A percentile compares a stretch with the other conserved stretches of the same genome.
phyloP scores from a whole-genome alignment of 1,284 basidiomycete genomes.

The Afroboletus lepidellus region DNA sequence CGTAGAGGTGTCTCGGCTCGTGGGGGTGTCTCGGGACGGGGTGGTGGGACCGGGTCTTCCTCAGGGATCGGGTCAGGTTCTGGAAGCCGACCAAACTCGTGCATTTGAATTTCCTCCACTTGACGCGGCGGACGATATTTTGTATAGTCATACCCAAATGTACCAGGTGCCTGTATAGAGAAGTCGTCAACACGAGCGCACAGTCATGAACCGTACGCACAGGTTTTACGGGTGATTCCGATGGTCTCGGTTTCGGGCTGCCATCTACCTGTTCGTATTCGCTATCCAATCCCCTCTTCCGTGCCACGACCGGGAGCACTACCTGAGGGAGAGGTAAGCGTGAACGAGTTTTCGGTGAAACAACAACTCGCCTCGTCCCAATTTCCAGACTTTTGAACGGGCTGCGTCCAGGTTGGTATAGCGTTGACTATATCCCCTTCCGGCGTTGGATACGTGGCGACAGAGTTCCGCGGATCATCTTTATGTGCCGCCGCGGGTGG shows the following conservation, averaged over 20 bases:
- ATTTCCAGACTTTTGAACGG: slow-evolving; percentile 58
- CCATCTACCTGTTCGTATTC: slow-evolving; percentile 66
- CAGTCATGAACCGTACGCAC: slow-evolving; percentile 38
- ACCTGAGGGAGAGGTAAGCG: slow-evolving; percentile 36
- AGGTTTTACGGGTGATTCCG: slow-evolving; percentile 46
- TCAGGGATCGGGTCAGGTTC: slow-evolving; percentile 16
- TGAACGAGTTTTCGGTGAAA: slow-evolving; percentile 2
- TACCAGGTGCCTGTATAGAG: slow-evolving; percentile 66
- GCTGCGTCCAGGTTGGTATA: slow-evolving; percentile 76
- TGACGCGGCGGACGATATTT: slow-evolving; percentile 55
- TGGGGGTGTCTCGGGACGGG: slow-evolving; percentile 8
- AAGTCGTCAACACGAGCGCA: slow-evolving; percentile 4
- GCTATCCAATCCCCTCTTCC: slow-evolving; percentile 74
- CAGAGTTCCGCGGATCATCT: slow-evolving; percentile 40
- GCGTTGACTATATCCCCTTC: slow-evolving; percentile 56
- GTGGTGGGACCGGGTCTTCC: slow-evolving; percentile 13
- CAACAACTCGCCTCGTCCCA: slow-evolving; percentile 69
- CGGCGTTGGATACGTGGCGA: slow-evolving; percentile 63
- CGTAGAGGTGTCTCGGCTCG: slow-evolving; percentile 5
- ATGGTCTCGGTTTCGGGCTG: slow-evolving; percentile 51
- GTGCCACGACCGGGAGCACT: slow-evolving; percentile 73
- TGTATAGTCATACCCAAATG: slow-evolving; percentile 69
- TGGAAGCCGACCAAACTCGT: slow-evolving; percentile 55
- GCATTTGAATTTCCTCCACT: slow-evolving; percentile 55
- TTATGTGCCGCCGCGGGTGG: slow-evolving; percentile 31